Conservation (phyloP, 345 rosid genomes). For the Gossypium stocksii region DNA sequence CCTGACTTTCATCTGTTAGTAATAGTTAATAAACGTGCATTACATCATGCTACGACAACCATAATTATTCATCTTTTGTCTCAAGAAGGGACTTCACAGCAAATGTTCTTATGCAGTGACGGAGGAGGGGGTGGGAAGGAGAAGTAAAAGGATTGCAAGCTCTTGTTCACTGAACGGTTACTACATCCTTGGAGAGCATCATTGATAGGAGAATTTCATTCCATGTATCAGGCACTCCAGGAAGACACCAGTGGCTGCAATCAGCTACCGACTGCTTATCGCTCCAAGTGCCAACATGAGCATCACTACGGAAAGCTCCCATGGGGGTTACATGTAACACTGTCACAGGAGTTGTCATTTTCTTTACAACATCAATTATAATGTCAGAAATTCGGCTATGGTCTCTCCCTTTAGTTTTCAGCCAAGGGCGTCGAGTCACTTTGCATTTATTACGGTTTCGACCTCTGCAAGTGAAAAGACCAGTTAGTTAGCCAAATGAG, state of each 20-base stretch:
- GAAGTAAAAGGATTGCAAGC: not conserved
- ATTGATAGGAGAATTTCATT: slow-evolving; percentile 48
- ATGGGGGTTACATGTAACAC: slow-evolving; percentile 59
- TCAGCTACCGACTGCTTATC: slow-evolving; percentile 60
- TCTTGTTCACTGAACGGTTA: not conserved
- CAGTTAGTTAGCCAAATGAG: not conserved
- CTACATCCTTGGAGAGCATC: slow-evolving; percentile 26
- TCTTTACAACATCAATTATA: slow-evolving; percentile 36
- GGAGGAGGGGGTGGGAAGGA: not conserved
- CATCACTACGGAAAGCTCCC: slow-evolving; percentile 65
- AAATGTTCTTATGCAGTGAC: too few species aligned
- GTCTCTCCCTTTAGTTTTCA: slow-evolving; percentile 38
- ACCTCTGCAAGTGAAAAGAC: slow-evolving; percentile 33
- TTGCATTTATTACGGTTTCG: slow-evolving; percentile 43
- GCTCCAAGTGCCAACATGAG: slow-evolving; percentile 64
- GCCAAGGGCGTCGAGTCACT: slow-evolving; percentile 47
- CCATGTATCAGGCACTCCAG: slow-evolving; percentile 75
- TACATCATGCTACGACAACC: not conserved
- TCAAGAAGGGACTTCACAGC: not conserved
- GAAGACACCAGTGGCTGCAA: slow-evolving; percentile 77
- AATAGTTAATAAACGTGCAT: not conserved
- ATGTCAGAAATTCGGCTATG: slow-evolving; percentile 41
- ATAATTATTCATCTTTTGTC: not conserved
- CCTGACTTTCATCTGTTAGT: not conserved
- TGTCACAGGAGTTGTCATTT: slow-evolving; percentile 36